Conservation (phyloP, 331 rosid species). For the Malus hybrid region DNA sequence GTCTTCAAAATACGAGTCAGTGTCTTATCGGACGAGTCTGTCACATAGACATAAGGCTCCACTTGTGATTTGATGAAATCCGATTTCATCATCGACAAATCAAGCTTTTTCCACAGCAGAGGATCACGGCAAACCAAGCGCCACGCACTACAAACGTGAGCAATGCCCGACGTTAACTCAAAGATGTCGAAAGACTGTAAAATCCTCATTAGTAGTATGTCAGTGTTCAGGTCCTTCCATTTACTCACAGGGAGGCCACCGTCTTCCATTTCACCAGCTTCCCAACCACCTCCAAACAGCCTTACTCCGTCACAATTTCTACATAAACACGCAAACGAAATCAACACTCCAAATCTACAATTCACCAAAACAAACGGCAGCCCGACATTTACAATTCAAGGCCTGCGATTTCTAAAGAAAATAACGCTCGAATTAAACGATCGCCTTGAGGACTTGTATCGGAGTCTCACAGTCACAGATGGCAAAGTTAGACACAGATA, state of each 20-base stretch:
- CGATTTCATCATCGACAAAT: slow-evolving; percentile 58
- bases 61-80: slow-evolving; percentile 65
- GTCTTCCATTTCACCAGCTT: slow-evolving; percentile 48
- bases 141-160: slow-evolving; percentile 70
- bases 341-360: neutral
- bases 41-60: slow-evolving; percentile 70
- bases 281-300: slow-evolving; percentile 18
- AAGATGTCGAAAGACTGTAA: slow-evolving; percentile 54
- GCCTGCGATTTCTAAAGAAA: neutral
- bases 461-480: neutral
- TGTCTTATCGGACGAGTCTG: slow-evolving; percentile 33
- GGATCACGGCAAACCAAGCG: slow-evolving; percentile 65
- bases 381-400: neutral
- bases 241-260: slow-evolving; percentile 17
- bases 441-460: neutral
- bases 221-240: slow-evolving; percentile 73
- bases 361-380: neutral
- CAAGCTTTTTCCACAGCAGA: slow-evolving; percentile 68
- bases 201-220: slow-evolving; percentile 57
- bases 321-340: neutral
- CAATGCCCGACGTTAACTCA: slow-evolving; percentile 57
- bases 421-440: neutral
- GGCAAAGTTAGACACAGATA: neutral
- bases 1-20: slow-evolving; percentile 54
- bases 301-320: slow-evolving; percentile 25